These are phyloP conservation scores for Cucurbita moschata DNA, from an alignment of 306 rosid genomes.

Conservation along the genomic window DNA sequence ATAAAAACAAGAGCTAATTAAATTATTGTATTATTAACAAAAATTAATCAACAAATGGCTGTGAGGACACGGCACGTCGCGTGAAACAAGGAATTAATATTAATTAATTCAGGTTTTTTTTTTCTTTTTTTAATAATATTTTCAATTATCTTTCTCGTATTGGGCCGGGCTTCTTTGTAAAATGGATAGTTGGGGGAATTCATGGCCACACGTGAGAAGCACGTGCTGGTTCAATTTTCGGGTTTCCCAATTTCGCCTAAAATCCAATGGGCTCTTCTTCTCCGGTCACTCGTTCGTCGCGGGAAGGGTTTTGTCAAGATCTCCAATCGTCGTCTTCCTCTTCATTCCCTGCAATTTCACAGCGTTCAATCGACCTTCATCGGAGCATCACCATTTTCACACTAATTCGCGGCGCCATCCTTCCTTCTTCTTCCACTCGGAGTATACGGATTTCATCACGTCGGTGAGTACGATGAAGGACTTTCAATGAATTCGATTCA, in stretches of 20 bases:
- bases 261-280: background rate
- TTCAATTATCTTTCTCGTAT: too few species aligned
- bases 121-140: too few species aligned
- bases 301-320: background rate
- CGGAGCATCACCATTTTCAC: background rate
- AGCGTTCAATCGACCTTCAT: background rate
- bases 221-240: too few species aligned
- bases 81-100: background rate
- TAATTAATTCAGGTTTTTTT: background rate
- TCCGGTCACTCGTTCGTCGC: background rate
- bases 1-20: background rate
- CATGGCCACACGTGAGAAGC: too few species aligned
- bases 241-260: too few species aligned
- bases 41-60: background rate
- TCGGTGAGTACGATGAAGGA: too few species aligned
- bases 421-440: too few species aligned
- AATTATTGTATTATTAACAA: background rate
- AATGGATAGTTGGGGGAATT: background rate
- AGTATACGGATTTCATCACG: background rate
- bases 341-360: background rate
- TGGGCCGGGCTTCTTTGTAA: too few species aligned
- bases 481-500: too few species aligned
- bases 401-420: too few species aligned
- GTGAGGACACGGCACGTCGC: slow-evolving; percentile 9
- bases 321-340: background rate